Conservation (phyloP, 176 grass and related monocot genomes). For the Cenchrus fungigraminus region DNA sequence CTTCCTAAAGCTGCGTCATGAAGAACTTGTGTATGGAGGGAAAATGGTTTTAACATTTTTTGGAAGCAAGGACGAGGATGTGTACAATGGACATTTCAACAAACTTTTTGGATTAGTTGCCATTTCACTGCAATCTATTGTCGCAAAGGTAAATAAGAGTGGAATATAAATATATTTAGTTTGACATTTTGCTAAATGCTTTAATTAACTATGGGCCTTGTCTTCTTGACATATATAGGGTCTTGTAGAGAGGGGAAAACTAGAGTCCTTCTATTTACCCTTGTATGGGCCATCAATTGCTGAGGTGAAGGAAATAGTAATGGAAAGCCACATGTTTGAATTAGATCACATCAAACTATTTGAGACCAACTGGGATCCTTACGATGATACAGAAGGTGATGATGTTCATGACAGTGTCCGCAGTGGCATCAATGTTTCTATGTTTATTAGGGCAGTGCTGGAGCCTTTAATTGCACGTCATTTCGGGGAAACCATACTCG, state of each 20-base stretch:
- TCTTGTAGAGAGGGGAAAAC: slow-evolving; percentile 38
- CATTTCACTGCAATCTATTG: slow-evolving; percentile 9
- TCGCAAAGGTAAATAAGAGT: slow-evolving; percentile 14
- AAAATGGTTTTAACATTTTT: slow-evolving; percentile 46
- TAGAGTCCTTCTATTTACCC: slow-evolving; percentile 39
- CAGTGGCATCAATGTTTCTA: slow-evolving; percentile 12
- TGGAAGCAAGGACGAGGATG: slow-evolving; percentile 23
- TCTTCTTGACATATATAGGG: slow-evolving; percentile 14
- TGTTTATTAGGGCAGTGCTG: not conserved
- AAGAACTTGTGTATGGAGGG: slow-evolving; percentile 38
- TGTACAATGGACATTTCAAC: not conserved
- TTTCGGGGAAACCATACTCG: slow-evolving; percentile 37
- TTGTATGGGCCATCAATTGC: slow-evolving; percentile 45
- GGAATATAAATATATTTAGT: not conserved
- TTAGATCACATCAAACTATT: slow-evolving; percentile 15
- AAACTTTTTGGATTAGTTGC: not conserved
- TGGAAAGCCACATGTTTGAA: slow-evolving; percentile 18
- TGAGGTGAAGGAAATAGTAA: slow-evolving; percentile 35
- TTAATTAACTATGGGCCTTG: too few relatives aligned
- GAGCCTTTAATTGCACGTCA: slow-evolving; percentile 34
- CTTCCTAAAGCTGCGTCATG: slow-evolving; percentile 46
- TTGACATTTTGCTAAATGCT: not conserved
- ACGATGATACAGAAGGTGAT: slow-evolving; percentile 14
- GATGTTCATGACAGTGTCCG: not conserved
- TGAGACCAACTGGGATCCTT: slow-evolving; percentile 43